phyloP scores from a whole-genome alignment of 192 early-diverging fungal species.

The Glomus cerebriforme region DNA sequence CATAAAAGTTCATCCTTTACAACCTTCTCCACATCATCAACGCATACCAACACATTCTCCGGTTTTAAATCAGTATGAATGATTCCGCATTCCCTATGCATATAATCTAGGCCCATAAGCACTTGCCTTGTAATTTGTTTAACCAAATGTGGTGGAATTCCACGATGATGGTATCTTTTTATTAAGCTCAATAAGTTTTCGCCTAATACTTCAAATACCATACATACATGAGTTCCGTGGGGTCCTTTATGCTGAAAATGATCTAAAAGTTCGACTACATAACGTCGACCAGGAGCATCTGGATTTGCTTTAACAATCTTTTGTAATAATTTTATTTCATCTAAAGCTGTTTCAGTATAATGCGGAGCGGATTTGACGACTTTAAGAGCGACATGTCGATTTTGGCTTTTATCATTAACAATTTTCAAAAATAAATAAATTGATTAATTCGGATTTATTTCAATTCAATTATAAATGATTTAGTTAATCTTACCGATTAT shows the following conservation, averaged over 20 bases:
- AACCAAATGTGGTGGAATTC: slow-evolving; percentile 84
- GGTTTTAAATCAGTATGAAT: slow-evolving; percentile 99
- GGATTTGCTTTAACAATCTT: slow-evolving; percentile 71
- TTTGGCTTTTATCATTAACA: slow-evolving; percentile 40
- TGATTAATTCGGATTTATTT: background rate
- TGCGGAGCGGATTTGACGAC: slow-evolving; percentile 95
- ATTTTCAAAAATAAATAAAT: background rate
- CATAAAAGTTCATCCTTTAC: slow-evolving; percentile 49
- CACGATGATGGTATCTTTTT: slow-evolving; percentile 76
- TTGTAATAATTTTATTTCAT: slow-evolving; percentile 94
- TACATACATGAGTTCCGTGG: slow-evolving; percentile 91
- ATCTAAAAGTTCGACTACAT: slow-evolving; percentile 89
- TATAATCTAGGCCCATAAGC: slow-evolving; percentile 88
- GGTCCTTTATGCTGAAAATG: slow-evolving; percentile 88
- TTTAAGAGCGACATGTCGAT: slow-evolving; percentile 91
- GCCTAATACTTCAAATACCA: slow-evolving; percentile 97
- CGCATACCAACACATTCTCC: slow-evolving; percentile 94
- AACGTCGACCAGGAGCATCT: slow-evolving; percentile 53
- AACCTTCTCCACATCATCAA: slow-evolving; percentile 83
- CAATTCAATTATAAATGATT: background rate
- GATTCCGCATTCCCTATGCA: slow-evolving; percentile 91
- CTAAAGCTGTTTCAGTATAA: slow-evolving; percentile 93
- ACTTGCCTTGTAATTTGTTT: slow-evolving; percentile 91
- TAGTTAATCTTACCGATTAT: slow-evolving; percentile 55
- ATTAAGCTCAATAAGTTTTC: slow-evolving; percentile 93